phyloP scores from a whole-genome alignment of 2,329 filamentous ascomycete genomes.

The Epichloe festucae region DNA sequence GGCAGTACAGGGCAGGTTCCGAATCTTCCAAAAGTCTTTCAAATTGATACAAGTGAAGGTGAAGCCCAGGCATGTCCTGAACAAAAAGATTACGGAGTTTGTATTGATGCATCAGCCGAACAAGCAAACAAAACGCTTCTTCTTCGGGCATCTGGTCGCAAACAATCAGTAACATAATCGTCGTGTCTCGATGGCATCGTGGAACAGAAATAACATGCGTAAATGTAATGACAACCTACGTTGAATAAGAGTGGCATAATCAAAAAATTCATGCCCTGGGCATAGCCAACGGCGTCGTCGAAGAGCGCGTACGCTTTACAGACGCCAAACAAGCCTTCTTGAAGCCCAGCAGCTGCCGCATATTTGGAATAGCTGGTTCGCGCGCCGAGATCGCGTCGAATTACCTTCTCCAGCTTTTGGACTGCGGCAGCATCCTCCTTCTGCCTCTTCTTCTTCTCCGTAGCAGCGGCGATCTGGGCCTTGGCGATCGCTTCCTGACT shows the following conservation, averaged over 20 bases:
- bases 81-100: constrained; percentile 84
- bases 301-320: constrained; percentile 97
- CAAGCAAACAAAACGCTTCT: constrained; percentile 87
- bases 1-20: constrained; percentile 88
- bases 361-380: constrained; percentile 96
- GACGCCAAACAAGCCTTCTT: constrained; percentile 86
- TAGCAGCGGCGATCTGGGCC: constrained; percentile 47
- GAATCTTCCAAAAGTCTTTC: constrained; percentile 87
- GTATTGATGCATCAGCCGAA: constrained; percentile 94
- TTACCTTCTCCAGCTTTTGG: constrained; percentile 78
- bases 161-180: background rate
- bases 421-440: constrained; percentile 65
- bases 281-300: constrained; percentile 89
- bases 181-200: background rate
- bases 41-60: constrained; percentile 88
- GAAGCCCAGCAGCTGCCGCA: constrained; percentile 76
- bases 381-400: constrained; percentile 80
- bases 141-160: constrained; percentile 74
- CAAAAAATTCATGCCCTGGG: constrained; percentile 99
- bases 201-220: background rate
- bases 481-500: constrained; percentile 52
- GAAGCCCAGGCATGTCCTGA: constrained; percentile 90
- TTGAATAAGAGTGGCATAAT: constrained; percentile 96
- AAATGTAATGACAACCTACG: constrained; percentile 32
- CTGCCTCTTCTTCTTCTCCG: constrained; percentile 62